Evolutionary conservation across 768 basidiomycete species (phyloP).

Genomic region (Trametes villosa): DNA sequence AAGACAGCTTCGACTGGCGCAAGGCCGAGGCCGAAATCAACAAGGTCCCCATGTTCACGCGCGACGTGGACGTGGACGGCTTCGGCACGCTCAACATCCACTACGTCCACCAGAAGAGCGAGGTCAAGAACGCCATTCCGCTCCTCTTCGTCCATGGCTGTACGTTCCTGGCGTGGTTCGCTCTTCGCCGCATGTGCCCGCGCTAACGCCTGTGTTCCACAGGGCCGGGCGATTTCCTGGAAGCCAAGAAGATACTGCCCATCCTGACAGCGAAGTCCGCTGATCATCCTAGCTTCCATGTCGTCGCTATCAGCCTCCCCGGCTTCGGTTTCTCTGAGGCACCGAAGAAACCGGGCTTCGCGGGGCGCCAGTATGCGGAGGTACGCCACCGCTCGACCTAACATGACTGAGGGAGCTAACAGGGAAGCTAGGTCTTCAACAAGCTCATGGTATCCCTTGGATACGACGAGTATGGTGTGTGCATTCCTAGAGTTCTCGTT

Average conservation of each 20-base stretch:
- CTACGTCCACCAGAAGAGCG: conserved; percentile 42
- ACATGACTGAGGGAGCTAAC: background rate
- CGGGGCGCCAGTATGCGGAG: conserved; percentile 56
- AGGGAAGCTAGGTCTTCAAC: conserved; percentile 18
- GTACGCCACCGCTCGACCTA: conserved; percentile 33
- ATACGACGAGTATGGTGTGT: background rate
- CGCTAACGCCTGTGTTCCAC: background rate
- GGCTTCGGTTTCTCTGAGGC: conserved; percentile 67
- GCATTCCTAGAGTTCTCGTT: background rate
- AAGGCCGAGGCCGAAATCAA: conserved; percentile 56
- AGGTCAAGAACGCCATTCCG: conserved; percentile 49
- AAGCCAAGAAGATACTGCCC: conserved; percentile 61
- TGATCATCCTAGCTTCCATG: conserved; percentile 61
- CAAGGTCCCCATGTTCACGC: conserved; percentile 58
- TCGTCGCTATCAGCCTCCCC: conserved; percentile 61
- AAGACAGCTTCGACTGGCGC: conserved; percentile 59
- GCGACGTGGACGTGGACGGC: conserved; percentile 51
- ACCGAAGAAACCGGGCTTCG: conserved; percentile 56
- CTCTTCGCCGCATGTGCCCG: background rate
- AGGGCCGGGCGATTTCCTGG: conserved; percentile 69
- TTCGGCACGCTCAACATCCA: conserved; percentile 57
- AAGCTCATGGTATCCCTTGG: conserved; percentile 37
- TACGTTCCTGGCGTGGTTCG: conserved; percentile 25
- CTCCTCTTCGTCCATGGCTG: conserved; percentile 69
- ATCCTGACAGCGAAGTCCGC: conserved; percentile 47